A percentile compares a stretch with the other conserved stretches of the same genome.
Conservation (phyloP, 1,284 basidiomycete genomes). For the Neotropicomus parvogracilis region DNA sequence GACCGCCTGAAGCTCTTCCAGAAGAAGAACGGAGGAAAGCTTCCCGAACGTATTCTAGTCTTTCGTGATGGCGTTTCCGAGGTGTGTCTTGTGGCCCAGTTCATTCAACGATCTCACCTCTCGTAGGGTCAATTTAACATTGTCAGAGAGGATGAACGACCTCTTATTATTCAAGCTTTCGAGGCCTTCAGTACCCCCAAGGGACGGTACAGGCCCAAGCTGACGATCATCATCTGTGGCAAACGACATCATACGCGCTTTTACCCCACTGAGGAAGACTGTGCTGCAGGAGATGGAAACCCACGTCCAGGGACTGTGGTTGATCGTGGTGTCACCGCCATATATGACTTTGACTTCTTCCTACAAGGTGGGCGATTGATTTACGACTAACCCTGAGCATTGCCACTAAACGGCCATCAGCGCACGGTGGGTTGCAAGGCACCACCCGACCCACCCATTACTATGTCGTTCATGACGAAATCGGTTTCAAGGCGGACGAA, state of each 20-base stretch:
- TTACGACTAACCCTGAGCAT: background rate
- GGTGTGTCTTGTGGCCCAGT: conserved; percentile 34
- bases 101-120: conserved; percentile 6
- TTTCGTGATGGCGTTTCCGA: conserved; percentile 80
- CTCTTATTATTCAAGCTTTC: conserved; percentile 61
- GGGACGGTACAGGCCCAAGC: conserved; percentile 55
- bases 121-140: conserved; percentile 67
- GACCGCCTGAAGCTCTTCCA: conserved; percentile 58
- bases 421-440: conserved; percentile 62
- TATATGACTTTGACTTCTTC: conserved; percentile 82
- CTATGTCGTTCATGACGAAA: conserved; percentile 73
- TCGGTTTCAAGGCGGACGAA: conserved; percentile 62
- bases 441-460: conserved; percentile 77
- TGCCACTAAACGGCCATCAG: conserved; percentile 29
- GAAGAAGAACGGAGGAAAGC: conserved; percentile 37
- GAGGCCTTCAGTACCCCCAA: conserved; percentile 45
- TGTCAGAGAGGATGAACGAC: conserved; percentile 63
- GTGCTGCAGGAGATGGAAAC: conserved; percentile 65
- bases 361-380: conserved; percentile 46
- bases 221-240: conserved; percentile 76
- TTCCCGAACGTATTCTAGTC: conserved; percentile 65
- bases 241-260: conserved; percentile 85
- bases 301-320: conserved; percentile 74
- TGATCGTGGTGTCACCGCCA: conserved; percentile 64
- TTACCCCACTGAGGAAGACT: conserved; percentile 60